Conservation (phyloP, 2,329 filamentous ascomycete genomes). For the Mycosphaerella arachidis region DNA sequence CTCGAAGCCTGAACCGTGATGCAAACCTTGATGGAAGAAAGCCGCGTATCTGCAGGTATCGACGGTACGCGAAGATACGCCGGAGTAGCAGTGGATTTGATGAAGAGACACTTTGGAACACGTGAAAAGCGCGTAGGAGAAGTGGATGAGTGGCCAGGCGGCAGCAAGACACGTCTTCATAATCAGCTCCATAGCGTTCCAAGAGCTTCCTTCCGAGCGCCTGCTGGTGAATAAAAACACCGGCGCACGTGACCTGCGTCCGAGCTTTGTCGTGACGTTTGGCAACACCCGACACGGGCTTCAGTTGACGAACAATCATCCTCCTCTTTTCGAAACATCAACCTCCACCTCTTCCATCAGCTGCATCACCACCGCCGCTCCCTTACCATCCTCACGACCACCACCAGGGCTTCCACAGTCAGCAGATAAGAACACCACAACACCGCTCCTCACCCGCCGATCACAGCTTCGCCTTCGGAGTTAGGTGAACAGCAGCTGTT, state of each 20-base stretch:
- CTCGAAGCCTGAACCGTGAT: background rate
- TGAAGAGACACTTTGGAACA: background rate
- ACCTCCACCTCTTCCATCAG: slow-evolving; percentile 1
- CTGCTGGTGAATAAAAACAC: background rate
- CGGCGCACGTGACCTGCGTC: background rate
- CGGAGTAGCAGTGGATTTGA: background rate
- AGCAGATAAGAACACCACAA: background rate
- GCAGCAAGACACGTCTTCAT: background rate
- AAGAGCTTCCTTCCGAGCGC: background rate
- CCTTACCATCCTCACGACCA: background rate
- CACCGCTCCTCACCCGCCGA: background rate
- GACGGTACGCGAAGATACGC: background rate
- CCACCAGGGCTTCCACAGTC: background rate
- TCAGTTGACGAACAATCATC: background rate
- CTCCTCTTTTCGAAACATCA: background rate
- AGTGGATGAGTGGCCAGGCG: slow-evolving; percentile 5
- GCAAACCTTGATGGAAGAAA: background rate
- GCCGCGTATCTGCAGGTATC: background rate
- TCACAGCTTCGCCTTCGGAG: background rate
- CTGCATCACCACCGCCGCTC: background rate
- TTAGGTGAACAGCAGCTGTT: background rate
- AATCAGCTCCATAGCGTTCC: background rate
- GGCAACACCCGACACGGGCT: background rate
- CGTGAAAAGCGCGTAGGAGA: background rate
- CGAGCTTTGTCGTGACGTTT: background rate